These are phyloP conservation scores for Beauveria caledonica DNA, from an alignment of 2,329 filamentous ascomycete species.

Conservation along the genomic window DNA sequence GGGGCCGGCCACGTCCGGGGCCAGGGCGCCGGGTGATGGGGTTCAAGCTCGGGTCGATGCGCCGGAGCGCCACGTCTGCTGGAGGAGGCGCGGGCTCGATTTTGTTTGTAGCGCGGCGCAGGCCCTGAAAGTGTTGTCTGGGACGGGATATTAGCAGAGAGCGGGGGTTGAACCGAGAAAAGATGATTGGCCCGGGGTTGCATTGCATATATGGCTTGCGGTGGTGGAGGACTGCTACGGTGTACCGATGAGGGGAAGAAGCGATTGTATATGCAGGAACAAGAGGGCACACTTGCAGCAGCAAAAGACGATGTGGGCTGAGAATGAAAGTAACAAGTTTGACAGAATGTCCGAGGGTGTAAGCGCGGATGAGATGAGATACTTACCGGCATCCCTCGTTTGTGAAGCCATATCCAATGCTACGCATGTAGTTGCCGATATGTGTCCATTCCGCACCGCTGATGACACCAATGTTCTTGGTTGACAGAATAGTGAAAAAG, in stretches of 20 bases:
- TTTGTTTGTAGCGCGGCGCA: slow-evolving; percentile 48
- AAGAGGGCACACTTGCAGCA: background rate
- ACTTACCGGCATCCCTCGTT: slow-evolving; percentile 55
- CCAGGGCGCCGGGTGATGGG: slow-evolving; percentile 54
- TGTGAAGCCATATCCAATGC: slow-evolving; percentile 52
- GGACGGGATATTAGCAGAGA: background rate
- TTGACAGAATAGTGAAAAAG: slow-evolving; percentile 54
- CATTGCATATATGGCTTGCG: slow-evolving; percentile 2
- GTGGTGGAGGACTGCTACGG: background rate
- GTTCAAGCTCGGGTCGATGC: slow-evolving; percentile 43
- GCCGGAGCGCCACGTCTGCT: slow-evolving; percentile 27
- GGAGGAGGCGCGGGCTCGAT: slow-evolving; percentile 31
- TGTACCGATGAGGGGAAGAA: background rate
- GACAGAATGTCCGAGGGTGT: background rate
- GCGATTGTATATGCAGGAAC: background rate
- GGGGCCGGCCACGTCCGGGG: slow-evolving; percentile 46
- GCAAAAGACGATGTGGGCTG: background rate
- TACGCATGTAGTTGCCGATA: slow-evolving; percentile 54
- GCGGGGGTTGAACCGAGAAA: background rate
- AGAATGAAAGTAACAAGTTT: background rate
- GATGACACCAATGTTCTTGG: slow-evolving; percentile 56
- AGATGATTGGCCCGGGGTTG: background rate
- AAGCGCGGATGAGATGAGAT: background rate
- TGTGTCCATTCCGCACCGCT: slow-evolving; percentile 53
- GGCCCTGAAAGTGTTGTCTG: slow-evolving; percentile 54